Evolutionary conservation across 2,329 filamentous ascomycete genomes (phyloP), one percentile per base, ranked within the genome.

Genomic region (Ophiocordyceps unilateralis): DNA sequence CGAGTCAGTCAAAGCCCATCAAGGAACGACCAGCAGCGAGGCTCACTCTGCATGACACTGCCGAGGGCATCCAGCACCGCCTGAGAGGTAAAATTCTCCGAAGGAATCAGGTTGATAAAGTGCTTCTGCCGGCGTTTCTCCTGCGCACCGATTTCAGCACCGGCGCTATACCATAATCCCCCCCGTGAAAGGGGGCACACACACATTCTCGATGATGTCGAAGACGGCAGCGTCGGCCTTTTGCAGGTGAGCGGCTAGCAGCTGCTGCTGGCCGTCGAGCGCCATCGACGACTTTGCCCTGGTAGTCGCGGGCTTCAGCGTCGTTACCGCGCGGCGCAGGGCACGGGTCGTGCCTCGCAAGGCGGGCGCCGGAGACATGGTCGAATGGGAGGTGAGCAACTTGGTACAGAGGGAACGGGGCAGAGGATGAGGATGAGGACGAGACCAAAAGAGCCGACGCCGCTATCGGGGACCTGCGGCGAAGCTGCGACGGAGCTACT

Each of bases 111-210:
- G 64, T 96, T 96, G 68, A 98, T 94, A 58, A 95, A 98, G 63
- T 96, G 87, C 65, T 94, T 93, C 64, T 98, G 91, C 52, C 91
- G 77, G 52, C 74, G 75, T 76, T 96, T 96, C 70, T 98, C 91
- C 85, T 94, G 30, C 17, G 32, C 9, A 10, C 8, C 14, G 9
- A 8, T 5, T 36, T 36, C 32, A 36, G 32, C 17, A 36, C n/a
- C 7, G n/a, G n/a, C 32, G 8, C n/a, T 19, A 3, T n/a, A 20
- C 10, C 3, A 4, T 10, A 8, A 4, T n/a, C 10, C 17, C 11
- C 8, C 30, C 3, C 3, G 10, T 9, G n/a, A 17, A 19, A n/a
- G n/a, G n/a, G n/a, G n/a, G n/a, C 32, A 36, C 32, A 42, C 41
- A 19, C 64, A 93, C 87, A 74, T 87, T 89, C 62, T 93, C 82